Evolutionary conservation across 208 protist genomes (phyloP), one percentile per base, ranked within the genome.

Genomic region (Trypanosoma avium): DNA sequence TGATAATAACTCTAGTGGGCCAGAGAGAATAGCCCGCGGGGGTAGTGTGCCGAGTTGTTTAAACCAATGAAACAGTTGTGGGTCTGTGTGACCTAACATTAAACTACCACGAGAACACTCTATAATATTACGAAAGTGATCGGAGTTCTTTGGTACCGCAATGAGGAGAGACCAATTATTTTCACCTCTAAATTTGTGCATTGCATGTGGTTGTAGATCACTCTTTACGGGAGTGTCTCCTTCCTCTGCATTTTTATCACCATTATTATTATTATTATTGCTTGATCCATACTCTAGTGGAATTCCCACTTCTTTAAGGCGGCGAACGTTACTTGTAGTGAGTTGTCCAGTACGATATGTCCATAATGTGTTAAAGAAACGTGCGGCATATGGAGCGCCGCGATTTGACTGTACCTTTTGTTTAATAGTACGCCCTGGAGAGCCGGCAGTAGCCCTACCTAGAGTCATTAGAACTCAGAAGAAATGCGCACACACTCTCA

Each of bases 11-110:
- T 95, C 85, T 48, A 88, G 68, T 36, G 59, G 61, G 10, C 88
- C 88, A n/a, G 85, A 89, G 21, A 92, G 35, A 40, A 90, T 77
- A n/a, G 79, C 63, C 35, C 85, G 82, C 21, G 88, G 88, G 33
- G 88, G 88, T 52, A 95, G 61, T 13, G 75, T 77, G 33, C 88
- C 88, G 40, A 95, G 86, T 64, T 92, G 74, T 63, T 91, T 92
- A 52, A 95, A 95, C 84, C 84, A 95, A 61, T 95, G 88, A 67
- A 92, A 95, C 21, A 95, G 58, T 61, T 95, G 88, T 9, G 88
- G 88, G 52, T 95, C 88, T 30, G 88, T 95, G 79, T 95, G 88
- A 17, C 88, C 88, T 9, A 88, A 26, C 88, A 95, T 95, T 59
- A 95, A 49, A 57, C 79, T 88, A 6, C 63, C 84, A 49, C 88